Percentiles rank a stretch among this genome's conserved stretches.
phyloP scores from a whole-genome alignment of 192 early-diverging fungal species.

The Allomyces macrogynus region DNA sequence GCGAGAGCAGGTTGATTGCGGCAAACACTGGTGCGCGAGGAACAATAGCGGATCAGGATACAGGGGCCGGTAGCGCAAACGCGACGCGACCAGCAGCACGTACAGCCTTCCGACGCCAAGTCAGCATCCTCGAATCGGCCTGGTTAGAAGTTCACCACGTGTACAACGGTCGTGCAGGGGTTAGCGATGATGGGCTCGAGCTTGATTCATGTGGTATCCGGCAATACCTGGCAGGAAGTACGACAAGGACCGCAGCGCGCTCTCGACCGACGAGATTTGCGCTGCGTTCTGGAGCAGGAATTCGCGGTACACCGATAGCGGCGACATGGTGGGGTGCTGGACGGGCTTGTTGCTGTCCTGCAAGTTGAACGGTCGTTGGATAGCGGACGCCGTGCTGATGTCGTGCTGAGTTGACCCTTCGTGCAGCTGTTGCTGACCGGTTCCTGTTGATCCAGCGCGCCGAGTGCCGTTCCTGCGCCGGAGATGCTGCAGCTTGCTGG shows the following conservation, averaged over 20 bases:
- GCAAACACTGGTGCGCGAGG: slow-evolving; percentile 39
- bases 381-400: background rate
- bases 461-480: background rate
- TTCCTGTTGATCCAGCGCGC: background rate
- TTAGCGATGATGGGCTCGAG: background rate
- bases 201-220: background rate
- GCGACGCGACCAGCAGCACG: background rate
- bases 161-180: background rate
- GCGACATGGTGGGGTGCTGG: slow-evolving; percentile 13
- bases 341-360: background rate
- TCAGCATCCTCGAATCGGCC: slow-evolving; percentile 86
- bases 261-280: slow-evolving; percentile 72
- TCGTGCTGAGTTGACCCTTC: background rate
- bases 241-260: slow-evolving; percentile 60
- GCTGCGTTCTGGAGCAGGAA: slow-evolving; percentile 75
- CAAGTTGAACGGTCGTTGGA: background rate
- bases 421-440: too few species aligned
- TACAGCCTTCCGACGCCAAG: slow-evolving; percentile 63
- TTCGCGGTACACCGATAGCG: slow-evolving; percentile 53
- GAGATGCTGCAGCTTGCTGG: too few species aligned
- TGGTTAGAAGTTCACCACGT: slow-evolving; percentile 3
- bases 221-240: slow-evolving; percentile 67
- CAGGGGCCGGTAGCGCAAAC: background rate
- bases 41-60: background rate
- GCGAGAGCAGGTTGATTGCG: slow-evolving; percentile 50